Base-by-base conservation (phyloP, 257 asterid genomes). In the Lycium barbarum region DNA sequence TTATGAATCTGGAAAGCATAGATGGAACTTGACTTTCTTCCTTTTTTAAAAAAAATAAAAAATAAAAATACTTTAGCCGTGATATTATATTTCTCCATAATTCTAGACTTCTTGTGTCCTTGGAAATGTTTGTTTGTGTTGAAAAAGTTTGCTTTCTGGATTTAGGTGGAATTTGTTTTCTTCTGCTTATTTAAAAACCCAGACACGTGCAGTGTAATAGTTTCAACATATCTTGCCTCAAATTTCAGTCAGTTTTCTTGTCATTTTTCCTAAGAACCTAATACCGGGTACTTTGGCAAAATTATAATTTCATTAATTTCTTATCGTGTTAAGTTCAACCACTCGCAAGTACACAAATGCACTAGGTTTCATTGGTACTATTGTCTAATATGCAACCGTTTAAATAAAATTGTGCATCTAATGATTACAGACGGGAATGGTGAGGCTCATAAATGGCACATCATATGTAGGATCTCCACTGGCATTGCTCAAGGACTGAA, bases 391-490 rank as follows among this genome's bases (percentile, higher is more conserved):
- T 5, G 26, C 22, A 58, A 6, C 10, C 7, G 11, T 59, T 59
- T 78, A 13, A 78, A 26, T 43, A 78, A 51, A 0, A 13, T 70
- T 83, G 15, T 66, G 67, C 84, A n/a, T 85, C 73, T 78, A 57
- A 22, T 78, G 70, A 35, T 57, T 26, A 73, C 97, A 94, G 98
- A 89, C 84, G 91, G 97, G 9, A 92, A 90, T 18, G 89, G 84
- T 0, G 95, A 92, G 86, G 92, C 90, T 84, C 93, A 88, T 80
- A 93, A 90, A 85, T 96, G 99, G 99, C 86, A 90, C 11, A 87
- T 87, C 84, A 90, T 96, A 84, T 86, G 93, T 88, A 90, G 81
- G 83, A 91, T 96, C 83, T 92, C 98, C 12, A 76, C 89, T 0
- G 97, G 97, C 43, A 93, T 93, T 45, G 94, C 95, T 40, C 86